Conservation (phyloP, 441 rosid genomes). For the Metrosideros polymorpha region DNA sequence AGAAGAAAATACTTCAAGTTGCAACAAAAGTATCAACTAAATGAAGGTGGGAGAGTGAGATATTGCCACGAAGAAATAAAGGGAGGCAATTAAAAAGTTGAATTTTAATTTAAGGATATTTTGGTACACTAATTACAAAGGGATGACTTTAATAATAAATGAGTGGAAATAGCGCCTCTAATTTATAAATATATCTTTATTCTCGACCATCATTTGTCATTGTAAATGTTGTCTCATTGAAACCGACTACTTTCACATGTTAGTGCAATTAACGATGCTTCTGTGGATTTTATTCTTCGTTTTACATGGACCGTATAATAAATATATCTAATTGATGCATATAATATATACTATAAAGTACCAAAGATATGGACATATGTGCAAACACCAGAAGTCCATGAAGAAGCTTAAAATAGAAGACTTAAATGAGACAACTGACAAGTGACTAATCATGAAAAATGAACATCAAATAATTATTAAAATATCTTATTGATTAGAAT, state of each 20-base stretch:
- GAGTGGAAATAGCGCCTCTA: neutral
- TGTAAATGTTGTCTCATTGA: neutral
- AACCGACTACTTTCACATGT: neutral
- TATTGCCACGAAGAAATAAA: neutral
- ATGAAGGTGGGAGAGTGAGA: neutral
- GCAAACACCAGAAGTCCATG: slow-evolving; percentile 2
- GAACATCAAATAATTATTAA: slow-evolving; percentile 6
- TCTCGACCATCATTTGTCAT: neutral
- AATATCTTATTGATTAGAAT: slow-evolving; percentile 16
- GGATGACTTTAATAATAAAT: neutral
- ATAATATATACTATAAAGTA: neutral
- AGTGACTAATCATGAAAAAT: slow-evolving; percentile 33
- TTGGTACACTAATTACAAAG: neutral
- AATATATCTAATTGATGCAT: neutral
- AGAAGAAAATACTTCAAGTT: neutral
- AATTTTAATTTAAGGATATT: neutral
- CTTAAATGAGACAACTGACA: slow-evolving; percentile 13
- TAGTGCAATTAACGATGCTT: neutral
- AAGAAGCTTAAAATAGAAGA: slow-evolving; percentile 34
- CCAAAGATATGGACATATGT: neutral
- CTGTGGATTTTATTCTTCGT: neutral
- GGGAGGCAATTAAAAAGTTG: neutral
- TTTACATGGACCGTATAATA: neutral
- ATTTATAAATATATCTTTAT: neutral
- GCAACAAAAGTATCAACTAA: neutral